Base-by-base conservation (phyloP, 345 rosid species). In the Ceriops tagal region DNA sequence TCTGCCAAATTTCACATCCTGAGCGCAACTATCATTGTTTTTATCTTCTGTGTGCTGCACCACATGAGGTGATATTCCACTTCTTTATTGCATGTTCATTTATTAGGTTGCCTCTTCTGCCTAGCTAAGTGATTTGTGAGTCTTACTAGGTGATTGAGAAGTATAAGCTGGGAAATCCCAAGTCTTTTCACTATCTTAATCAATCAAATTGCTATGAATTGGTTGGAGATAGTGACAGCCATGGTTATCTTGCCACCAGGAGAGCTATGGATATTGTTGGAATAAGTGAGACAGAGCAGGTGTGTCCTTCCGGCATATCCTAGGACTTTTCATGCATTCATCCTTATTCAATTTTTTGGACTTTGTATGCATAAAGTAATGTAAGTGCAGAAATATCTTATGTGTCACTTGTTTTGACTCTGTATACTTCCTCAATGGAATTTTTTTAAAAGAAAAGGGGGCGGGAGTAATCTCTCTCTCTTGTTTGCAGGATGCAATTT, bases 1-100 rank as follows among this genome's bases (percentile, higher is more conserved):
- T 93, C 67, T 91, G 98, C 82, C 97, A 91, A 79, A 84, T 89
- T 82, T 91, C 98, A 53, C 91, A 91, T 68, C 83, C 89, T 66
- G 98, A 93, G 77, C 90, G 96, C 59, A 93, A 93, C 78, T 93
- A 90, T 75, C 98, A 93, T 80, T 91, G 98, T 70, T 93, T 93
- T 78, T 93, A 93, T 76, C 91, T 85, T 79, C 83, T 93, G 53
- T 93, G 97, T 78, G 93, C 96, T 57, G 98, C 97, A 61, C 97
- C 98, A 65, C 76, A 72, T 15, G 84, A 88, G 88, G 96, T 91
- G 66, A 51, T 13, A 68, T 49, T 55, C 64, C 57, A 43, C 66
- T 51, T 61, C 34, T 26, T 46, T 65, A 22, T 43, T 30, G 8
- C 53, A 46, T 66, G 24, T 61, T 66, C 70, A 58, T 58, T 72